Conservation (phyloP, 257 asterid genomes). For the Vinca minor region DNA sequence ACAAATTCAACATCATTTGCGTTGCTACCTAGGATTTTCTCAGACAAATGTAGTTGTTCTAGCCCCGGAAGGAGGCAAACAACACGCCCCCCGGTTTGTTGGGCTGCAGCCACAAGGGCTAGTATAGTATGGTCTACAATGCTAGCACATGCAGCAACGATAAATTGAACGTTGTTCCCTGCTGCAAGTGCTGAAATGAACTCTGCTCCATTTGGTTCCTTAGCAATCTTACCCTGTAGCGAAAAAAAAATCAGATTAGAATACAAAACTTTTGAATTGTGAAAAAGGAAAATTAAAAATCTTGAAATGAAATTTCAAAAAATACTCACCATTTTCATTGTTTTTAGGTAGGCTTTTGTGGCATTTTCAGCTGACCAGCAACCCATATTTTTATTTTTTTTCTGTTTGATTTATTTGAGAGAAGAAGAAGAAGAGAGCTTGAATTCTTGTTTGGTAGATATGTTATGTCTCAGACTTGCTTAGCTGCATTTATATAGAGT, state of each 20-base stretch:
- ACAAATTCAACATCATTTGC: slow-evolving; percentile 38
- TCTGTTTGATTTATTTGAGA: slow-evolving; percentile 11
- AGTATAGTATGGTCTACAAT: slow-evolving; percentile 53
- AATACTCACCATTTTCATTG: slow-evolving; percentile 64
- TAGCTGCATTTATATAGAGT: slow-evolving; percentile 21
- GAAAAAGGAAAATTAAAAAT: neutral
- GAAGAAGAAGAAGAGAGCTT: slow-evolving; percentile 8
- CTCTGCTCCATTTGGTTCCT: slow-evolving; percentile 68
- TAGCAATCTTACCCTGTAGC: slow-evolving; percentile 43
- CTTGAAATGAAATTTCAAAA: neutral
- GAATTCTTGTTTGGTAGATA: slow-evolving; percentile 16
- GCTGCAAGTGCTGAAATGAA: slow-evolving; percentile 89
- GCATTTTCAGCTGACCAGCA: slow-evolving; percentile 94
- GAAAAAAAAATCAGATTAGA: slow-evolving; percentile 2
- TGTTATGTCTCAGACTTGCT: slow-evolving; percentile 16
- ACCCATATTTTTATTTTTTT: slow-evolving; percentile 33
- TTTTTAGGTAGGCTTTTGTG: slow-evolving; percentile 69
- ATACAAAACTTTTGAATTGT: neutral
- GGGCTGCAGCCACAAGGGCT: slow-evolving; percentile 71
- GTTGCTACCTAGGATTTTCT: slow-evolving; percentile 18
- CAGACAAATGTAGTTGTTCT: slow-evolving; percentile 33
- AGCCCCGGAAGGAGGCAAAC: slow-evolving; percentile 50
- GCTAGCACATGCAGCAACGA: slow-evolving; percentile 50
- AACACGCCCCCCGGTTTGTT: slow-evolving; percentile 69
- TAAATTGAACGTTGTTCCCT: slow-evolving; percentile 62